Base-by-base conservation (phyloP, 2,329 filamentous ascomycete genomes). In the Colletotrichum euphorbiae region DNA sequence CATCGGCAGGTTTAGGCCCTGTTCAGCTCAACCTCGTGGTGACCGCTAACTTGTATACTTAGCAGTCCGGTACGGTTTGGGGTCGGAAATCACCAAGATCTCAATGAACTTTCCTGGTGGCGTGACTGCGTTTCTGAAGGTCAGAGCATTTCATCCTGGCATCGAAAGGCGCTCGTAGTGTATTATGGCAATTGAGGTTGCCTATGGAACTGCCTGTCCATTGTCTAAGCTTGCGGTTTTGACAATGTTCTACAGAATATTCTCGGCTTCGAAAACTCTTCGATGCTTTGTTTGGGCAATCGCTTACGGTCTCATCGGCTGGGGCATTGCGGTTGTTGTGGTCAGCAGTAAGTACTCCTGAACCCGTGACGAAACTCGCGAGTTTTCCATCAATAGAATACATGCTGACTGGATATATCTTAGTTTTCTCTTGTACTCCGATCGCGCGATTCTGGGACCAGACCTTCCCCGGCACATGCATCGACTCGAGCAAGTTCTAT, bases 191-290 rank as follows among this genome's bases (percentile, higher is more conserved):
- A 38, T 62, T 19, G 60, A 45, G 11, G 56, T 36, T n/a, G 28
- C 28, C 12, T 62, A 57, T 42, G 60, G 40, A 15, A 31, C 48
- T 12, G 51, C 51, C 15, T 56, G 60, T n/a, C 51, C 50, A 4
- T 6, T 62, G 4, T 62, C 50, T 8, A 62, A 62, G 19, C 40
- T 62, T 8, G 17, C 60, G 12, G 50, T 62, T 12, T 38, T 62
- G 4, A 42, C 40, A 13, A 62, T 62, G 60, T 62, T 46, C 38
- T 48, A 57, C 17, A 40, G 51, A n/a, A 57, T 62, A 42, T 62
- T 62, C 51, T 62, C 60, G n/a, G 38, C 60, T 12, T 62, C 60
- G 2, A 56, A 48, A 17, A 24, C 17, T 9, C 42, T 62, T 8
- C 60, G 50, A 13, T 36, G 13, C 21, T 40, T 19, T 5, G 51